Base-by-base conservation (phyloP, 805 yeast species). In the Zygotorulaspora danielsina region DNA sequence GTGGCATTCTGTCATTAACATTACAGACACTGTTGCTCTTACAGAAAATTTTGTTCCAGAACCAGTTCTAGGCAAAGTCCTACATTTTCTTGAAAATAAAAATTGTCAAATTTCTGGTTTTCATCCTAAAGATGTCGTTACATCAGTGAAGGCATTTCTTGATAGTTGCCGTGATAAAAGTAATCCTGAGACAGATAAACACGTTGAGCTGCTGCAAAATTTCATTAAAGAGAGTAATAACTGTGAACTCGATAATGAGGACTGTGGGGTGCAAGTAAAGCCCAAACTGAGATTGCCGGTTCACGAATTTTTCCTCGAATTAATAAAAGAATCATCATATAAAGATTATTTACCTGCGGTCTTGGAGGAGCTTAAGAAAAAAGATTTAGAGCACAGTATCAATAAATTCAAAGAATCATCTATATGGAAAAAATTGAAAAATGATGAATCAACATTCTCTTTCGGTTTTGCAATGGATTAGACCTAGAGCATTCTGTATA, bases 1-100 rank as follows among this genome's bases (percentile, higher is more conserved):
- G 97, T 88, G 97, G 97, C 97, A 88, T 67, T 69, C 79, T 33
- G 97, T 89, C 20, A 84, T 88, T n/a, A 88, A 88, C 52, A 54
- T 88, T 9, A 84, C 81, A 42, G 87, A 82, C 55, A 70, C 79
- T n/a, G 79, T 88, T 13, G 97, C 96, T 0, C 63, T 88, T 52
- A 88, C 97, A 0, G 94, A 86, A 48, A 88, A 88, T 59, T 88
- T 89, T 61, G 89, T 86, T 8, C 94, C 96, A 0, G 57, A 58
- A 28, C 71, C 76, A 30, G 76, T 78, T 43, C 59, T 88, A 25
- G 67, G 73, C n/a, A 66, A 70, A 25, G 93, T 78, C 3, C 64
- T 85, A 41, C 63, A 73, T 47, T 88, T 88, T 53, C 72, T 88
- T 55, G 75, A 78, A 52, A 70, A 75, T 49, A 84, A 79, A 52